These are phyloP conservation scores for Aspergillus pseudoterreus DNA, from an alignment of 2,329 filamentous ascomycete species.

Conservation along the genomic window DNA sequence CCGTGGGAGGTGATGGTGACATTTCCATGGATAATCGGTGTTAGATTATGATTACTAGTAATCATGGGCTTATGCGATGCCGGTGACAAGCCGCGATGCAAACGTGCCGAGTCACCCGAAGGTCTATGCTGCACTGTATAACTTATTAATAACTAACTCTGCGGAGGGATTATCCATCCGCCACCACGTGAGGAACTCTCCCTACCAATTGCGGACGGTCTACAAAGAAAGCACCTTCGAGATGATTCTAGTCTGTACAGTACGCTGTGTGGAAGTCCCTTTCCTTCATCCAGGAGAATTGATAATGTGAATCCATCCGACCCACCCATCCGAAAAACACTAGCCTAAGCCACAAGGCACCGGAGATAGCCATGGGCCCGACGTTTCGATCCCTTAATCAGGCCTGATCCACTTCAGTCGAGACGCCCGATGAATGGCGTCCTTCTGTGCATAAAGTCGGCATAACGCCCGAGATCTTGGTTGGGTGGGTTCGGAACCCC, in stretches of 20 bases:
- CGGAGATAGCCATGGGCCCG: constrained; percentile 8
- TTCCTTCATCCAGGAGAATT: no score
- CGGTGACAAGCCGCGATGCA: background rate
- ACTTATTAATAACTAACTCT: no score
- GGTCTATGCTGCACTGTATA: background rate
- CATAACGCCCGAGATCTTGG: constrained; percentile 8
- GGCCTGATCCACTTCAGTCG: constrained; percentile 10
- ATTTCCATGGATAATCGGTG: background rate
- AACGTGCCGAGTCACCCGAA: background rate
- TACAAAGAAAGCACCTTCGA: no score
- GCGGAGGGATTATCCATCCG: no score
- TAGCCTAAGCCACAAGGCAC: constrained; percentile 10
- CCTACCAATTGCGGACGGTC: no score
- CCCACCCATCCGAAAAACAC: no score
- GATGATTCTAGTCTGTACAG: no score
- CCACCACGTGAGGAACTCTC: no score
- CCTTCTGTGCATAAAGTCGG: constrained; percentile 11
- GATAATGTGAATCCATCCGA: no score
- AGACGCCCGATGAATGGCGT: background rate
- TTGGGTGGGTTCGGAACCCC: constrained; percentile 1
- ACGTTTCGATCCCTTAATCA: constrained; percentile 2
- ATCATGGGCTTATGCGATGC: background rate
- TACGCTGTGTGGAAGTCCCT: no score
- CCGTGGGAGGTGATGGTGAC: background rate
- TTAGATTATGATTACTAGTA: background rate